Conservation (phyloP, 805 yeast genomes). For the Isabelozyma rhagii region DNA sequence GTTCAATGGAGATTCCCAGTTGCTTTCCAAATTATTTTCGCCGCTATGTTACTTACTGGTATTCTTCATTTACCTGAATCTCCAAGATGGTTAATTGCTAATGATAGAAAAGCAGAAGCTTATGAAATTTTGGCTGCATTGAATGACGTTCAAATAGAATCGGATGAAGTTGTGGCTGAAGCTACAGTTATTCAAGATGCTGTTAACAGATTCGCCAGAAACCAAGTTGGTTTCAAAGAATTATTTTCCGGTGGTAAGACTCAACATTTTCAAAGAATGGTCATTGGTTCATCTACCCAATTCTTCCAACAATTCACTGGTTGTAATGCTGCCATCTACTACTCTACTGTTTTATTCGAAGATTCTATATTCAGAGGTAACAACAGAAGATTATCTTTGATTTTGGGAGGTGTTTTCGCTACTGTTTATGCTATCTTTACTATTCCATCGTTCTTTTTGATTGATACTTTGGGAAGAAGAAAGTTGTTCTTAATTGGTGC, state of each 20-base stretch:
- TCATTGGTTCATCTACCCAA: conserved; percentile 43
- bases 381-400: conserved; percentile 36
- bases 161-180: conserved; percentile 22
- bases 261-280: conserved; percentile 47
- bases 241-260: conserved; percentile 38
- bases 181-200: conserved; percentile 4
- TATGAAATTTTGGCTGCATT: conserved; percentile 21
- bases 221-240: conserved; percentile 14
- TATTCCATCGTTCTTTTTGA: conserved; percentile 40
- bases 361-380: conserved; percentile 37
- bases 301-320: conserved; percentile 49
- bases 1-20: conserved; percentile 77
- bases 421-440: conserved; percentile 43
- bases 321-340: conserved; percentile 44
- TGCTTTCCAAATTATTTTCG: conserved; percentile 66
- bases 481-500: conserved; percentile 37
- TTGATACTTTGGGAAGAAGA: conserved; percentile 43
- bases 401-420: conserved; percentile 45
- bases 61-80: conserved; percentile 41
- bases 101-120: conserved; percentile 26
- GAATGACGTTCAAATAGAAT: conserved; percentile 17
- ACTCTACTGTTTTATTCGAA: conserved; percentile 42
- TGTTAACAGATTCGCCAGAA: conserved; percentile 24
- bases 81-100: conserved; percentile 40
- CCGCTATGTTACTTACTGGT: conserved; percentile 37